Base-by-base conservation (phyloP, 2,329 filamentous ascomycete species). In the Cadophora luteo-olivacea region DNA sequence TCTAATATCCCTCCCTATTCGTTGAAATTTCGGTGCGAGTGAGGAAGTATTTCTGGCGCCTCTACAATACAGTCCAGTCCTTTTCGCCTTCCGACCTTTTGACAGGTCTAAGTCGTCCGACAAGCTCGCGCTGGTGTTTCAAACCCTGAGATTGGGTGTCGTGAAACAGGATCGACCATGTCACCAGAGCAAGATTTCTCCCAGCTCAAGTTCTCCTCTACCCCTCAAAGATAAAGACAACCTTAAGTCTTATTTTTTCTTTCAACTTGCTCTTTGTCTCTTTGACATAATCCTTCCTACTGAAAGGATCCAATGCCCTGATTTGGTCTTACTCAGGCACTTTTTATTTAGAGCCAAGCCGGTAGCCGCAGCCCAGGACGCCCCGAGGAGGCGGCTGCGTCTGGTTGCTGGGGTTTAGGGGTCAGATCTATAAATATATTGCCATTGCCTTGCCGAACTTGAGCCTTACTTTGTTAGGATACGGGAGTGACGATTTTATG, bases 31-130 rank as follows among this genome's bases (percentile, higher is more conserved):
- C 60, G 24, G 60, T 51, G 60, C 25, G 55, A 25, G 33, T 33
- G 55, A 41, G 9, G 32, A 58, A 16, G 52, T 60, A 24, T 60
- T 60, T 60, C 3, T 32, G 55, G 4, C 58, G 36, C 36, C 6
- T 61, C 38, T 12, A 7, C 38, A n/a, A n/a, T n/a, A n/a, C n/a
- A n/a, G n/a, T n/a, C n/a, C n/a, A 41, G n/a, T 24, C 38, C 36
- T 41, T 60, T 33, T 38, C 32, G 29, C 25, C 14, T n/a, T 38
- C 41, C 41, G 16, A 45, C 41, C 41, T 12, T 25, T 61, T 61
- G 58, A 61, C 58, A 61, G 58, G 58, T 61, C 58, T 49, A 61
- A 33, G 58, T 49, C 9, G 2, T 4, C 11, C 51, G 55, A 58
- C 32, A 58, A 58, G 32, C 32, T 25, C 19, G 19, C 19, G 25